phyloP scores from a whole-genome alignment of 768 basidiomycete genomes.

The Mycena metata region DNA sequence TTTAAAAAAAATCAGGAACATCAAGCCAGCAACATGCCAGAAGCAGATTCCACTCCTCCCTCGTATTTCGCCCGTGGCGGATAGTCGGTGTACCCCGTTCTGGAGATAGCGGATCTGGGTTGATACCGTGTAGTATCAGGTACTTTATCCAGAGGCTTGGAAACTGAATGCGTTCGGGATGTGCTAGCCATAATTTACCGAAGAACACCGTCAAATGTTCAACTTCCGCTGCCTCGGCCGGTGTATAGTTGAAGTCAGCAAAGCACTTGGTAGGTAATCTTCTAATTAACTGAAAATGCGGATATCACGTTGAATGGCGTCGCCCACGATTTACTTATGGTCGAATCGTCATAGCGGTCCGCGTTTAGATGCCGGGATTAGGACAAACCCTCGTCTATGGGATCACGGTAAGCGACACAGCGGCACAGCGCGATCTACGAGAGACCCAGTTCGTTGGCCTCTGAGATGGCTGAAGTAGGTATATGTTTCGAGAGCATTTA shows the following conservation, averaged over 20 bases:
- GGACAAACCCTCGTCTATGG: conserved; percentile 36
- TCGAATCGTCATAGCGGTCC: neutral
- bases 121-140: neutral
- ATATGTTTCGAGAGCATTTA: conserved; percentile 39
- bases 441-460: conserved; percentile 32
- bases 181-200: conserved; percentile 53
- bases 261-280: conserved; percentile 48
- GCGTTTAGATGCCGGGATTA: neutral
- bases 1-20: no score
- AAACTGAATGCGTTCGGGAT: conserved; percentile 54
- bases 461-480: conserved; percentile 38
- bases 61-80: conserved; percentile 3
- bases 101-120: neutral
- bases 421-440: conserved; percentile 50
- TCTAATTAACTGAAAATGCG: conserved; percentile 49
- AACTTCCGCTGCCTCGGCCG: conserved; percentile 53
- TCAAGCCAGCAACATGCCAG: no score
- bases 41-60: neutral
- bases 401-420: conserved; percentile 42
- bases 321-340: conserved; percentile 3
- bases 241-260: conserved; percentile 52
- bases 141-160: conserved; percentile 53
- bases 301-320: conserved; percentile 37
- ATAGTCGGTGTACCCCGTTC: conserved; percentile 14
- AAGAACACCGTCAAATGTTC: conserved; percentile 56